Conservation (phyloP, 495 filamentous ascomycete species). For the Tuber microsphaerosporum region DNA sequence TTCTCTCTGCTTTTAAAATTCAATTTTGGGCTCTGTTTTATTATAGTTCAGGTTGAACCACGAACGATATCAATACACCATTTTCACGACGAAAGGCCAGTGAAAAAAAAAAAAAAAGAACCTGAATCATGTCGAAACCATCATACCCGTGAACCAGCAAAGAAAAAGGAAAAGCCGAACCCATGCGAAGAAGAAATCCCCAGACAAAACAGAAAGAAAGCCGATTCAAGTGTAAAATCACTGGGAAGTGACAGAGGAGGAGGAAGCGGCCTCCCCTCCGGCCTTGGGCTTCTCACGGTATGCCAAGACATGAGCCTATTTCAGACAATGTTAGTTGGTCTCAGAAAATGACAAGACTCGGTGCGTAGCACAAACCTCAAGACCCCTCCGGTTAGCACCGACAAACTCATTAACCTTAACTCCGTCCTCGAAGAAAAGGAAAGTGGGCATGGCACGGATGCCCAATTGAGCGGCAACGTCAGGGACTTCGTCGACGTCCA, state of each 20-base stretch:
- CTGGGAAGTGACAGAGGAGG: not conserved
- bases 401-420: constrained; percentile 61
- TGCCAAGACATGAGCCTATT: not conserved
- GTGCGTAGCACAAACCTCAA: not conserved
- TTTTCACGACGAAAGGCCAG: not conserved
- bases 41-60: not conserved
- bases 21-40: not conserved
- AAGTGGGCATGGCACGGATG: constrained; percentile 94
- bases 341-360: not conserved
- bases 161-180: not conserved
- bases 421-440: constrained; percentile 75
- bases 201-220: not conserved
- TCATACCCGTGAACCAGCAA: not conserved
- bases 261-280: not conserved
- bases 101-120: not conserved
- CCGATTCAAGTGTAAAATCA: not conserved
- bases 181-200: not conserved
- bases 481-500: constrained; percentile 80
- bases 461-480: constrained; percentile 70
- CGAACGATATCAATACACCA: not conserved
- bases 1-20: not conserved
- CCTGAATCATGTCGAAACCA: not conserved
- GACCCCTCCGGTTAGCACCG: constrained; percentile 66
- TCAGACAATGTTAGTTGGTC: not conserved
- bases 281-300: not conserved